Percentiles rank a stretch among this genome's conserved stretches.
Conservation (phyloP, 148 eudicot species). For the Rhododendron vialii region DNA sequence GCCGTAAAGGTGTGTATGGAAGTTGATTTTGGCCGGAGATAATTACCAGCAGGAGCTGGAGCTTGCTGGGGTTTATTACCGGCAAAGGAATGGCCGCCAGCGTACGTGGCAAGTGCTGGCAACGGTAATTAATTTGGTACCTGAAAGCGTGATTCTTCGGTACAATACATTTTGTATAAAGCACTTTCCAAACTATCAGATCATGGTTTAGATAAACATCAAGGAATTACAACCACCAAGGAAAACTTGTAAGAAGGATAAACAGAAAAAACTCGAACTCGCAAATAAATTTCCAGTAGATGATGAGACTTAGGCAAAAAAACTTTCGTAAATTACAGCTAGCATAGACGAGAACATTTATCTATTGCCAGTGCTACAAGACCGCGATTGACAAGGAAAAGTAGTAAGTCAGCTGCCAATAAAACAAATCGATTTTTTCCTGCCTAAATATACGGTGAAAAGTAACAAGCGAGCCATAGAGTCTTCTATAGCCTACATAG, state of each 20-base stretch:
- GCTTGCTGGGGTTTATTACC: not conserved
- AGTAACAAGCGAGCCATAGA: not conserved
- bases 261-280: too few species aligned
- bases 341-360: not conserved
- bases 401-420: not conserved
- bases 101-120: not conserved
- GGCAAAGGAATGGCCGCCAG: not conserved
- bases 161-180: not conserved
- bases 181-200: not conserved
- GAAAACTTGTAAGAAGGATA: not conserved
- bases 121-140: not conserved
- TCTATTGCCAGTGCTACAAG: not conserved
- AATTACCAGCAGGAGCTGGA: not conserved
- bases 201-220: not conserved
- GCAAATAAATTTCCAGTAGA: not conserved
- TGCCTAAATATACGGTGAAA: not conserved
- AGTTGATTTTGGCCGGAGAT: not conserved
- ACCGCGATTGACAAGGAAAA: not conserved
- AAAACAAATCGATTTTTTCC: not conserved
- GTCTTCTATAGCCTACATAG: not conserved
- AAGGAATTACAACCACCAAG: not conserved
- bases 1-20: not conserved
- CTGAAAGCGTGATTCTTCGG: not conserved
- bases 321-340: not conserved
- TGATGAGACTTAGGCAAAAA: not conserved